Base-by-base conservation (phyloP, 805 yeast species). In the Nakazawaea populi region DNA sequence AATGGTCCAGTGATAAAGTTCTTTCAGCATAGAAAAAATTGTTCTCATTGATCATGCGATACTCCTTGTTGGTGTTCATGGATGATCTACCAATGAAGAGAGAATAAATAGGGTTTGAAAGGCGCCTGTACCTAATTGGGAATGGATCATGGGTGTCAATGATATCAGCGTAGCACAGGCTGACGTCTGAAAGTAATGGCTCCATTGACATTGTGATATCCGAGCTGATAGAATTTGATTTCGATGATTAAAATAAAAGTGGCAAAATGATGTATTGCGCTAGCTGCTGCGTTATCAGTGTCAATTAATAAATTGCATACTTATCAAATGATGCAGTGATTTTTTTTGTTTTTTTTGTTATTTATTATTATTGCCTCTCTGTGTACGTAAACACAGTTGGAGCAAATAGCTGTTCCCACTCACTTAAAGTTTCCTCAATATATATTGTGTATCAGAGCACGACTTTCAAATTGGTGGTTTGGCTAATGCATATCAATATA, bases 41-140 rank as follows among this genome's bases (percentile, higher is more conserved):
- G 2, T 6, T 40, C 5, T 9, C 12, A 8, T 10, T 5, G 32
- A 18, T 24, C 12, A 18, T 10, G 11, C 49, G 32, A 24, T 35
- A 44, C 27, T 38, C 32, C 18, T 34, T 31, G 14, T n/a, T 11
- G 6, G 31, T 27, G 28, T 40, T 29, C 31, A 40, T 31, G 4
- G 49, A 47, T 40, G 49, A 18, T 32, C 49, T 47, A 3, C 49
- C 49, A 34, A 47, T 47, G 4, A 27, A 18, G 14, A 46, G 36
- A 11, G 36, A 18, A 10, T 45, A 18, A 18, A 18, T 36, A 14
- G 36, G 36, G 7, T 8, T 18, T 11, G 7, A 44, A 36, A n/a
- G 29, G 27, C 30, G 18, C 14, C 8, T n/a, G 35, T 27, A 27
- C 28, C 48, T 35, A n/a, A 45, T 30, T 28, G 48, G 48, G 42